These are phyloP conservation scores for Alternaria burnsii DNA, from an alignment of 2,329 filamentous ascomycete genomes.

Conservation along the genomic window DNA sequence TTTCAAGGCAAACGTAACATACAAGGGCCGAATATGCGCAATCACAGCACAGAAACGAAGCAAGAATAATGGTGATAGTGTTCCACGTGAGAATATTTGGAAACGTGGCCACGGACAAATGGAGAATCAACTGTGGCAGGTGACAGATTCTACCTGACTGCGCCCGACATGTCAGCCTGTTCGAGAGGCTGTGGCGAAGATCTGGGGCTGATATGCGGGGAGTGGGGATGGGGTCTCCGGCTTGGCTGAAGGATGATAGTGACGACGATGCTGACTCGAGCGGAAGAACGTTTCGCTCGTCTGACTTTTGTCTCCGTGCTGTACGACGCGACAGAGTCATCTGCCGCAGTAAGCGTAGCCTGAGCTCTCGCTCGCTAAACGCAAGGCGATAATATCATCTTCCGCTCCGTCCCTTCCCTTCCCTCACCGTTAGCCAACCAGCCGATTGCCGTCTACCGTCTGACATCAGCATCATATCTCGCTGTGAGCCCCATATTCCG, in stretches of 20 bases:
- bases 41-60: neutral
- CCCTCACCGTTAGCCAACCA: conserved; percentile 19
- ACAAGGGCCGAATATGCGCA: neutral
- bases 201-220: conserved; percentile 11
- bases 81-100: neutral
- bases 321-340: neutral
- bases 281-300: neutral
- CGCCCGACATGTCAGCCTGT: neutral
- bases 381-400: neutral
- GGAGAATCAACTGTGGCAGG: neutral
- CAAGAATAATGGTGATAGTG: neutral
- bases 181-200: neutral
- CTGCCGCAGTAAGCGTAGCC: neutral
- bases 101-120: neutral
- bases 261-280: neutral
- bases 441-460: conserved; percentile 17
- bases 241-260: neutral
- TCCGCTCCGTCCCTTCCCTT: conserved; percentile 19
- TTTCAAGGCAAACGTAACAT: neutral
- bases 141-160: neutral
- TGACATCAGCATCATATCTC: conserved; percentile 23
- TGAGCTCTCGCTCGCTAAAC: neutral
- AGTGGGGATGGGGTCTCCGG: neutral
- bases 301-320: too few relatives aligned
- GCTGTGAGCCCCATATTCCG: neutral